Evolutionary conservation across 768 basidiomycete genomes (phyloP).

Genomic region (Calocera cornea): DNA sequence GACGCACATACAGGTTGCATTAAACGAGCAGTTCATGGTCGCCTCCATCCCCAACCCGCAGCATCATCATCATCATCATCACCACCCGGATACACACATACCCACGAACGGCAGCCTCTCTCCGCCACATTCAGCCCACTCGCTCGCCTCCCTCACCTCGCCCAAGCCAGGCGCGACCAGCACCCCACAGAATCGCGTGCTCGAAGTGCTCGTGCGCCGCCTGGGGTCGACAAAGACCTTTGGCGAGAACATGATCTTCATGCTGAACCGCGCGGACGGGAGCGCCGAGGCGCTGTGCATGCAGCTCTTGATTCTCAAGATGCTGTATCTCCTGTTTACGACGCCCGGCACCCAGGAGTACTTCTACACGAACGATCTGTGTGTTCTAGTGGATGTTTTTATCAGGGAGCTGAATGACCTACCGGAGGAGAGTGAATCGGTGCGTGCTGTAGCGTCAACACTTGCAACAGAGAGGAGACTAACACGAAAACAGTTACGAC

Average conservation of each 20-base stretch:
- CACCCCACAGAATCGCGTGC: slow-evolving; percentile 49
- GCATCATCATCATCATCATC: slow-evolving; percentile 7
- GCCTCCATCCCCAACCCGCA: slow-evolving; percentile 36
- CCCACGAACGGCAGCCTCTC: slow-evolving; percentile 12
- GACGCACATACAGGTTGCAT: slow-evolving; percentile 46
- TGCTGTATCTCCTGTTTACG: slow-evolving; percentile 88
- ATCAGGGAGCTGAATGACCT: slow-evolving; percentile 85
- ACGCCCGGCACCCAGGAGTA: slow-evolving; percentile 87
- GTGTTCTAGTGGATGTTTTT: slow-evolving; percentile 94
- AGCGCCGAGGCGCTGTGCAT: slow-evolving; percentile 87
- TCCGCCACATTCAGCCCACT: not conserved
- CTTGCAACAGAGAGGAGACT: not conserved
- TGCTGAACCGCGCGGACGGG: slow-evolving; percentile 86
- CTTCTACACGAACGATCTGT: slow-evolving; percentile 95
- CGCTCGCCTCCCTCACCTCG: not conserved
- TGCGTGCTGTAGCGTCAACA: slow-evolving; percentile 29
- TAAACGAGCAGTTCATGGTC: slow-evolving; percentile 99
- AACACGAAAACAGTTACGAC: slow-evolving; percentile 48
- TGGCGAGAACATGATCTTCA: slow-evolving; percentile 97
- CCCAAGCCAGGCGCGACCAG: slow-evolving; percentile 7
- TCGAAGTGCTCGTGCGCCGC: slow-evolving; percentile 72
- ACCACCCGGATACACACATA: no score
- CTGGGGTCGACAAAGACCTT: slow-evolving; percentile 84
- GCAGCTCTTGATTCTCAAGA: slow-evolving; percentile 85
- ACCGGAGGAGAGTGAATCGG: slow-evolving; percentile 87